Base-by-base conservation (phyloP, 257 asterid genomes). In the Salvia hispanica region DNA sequence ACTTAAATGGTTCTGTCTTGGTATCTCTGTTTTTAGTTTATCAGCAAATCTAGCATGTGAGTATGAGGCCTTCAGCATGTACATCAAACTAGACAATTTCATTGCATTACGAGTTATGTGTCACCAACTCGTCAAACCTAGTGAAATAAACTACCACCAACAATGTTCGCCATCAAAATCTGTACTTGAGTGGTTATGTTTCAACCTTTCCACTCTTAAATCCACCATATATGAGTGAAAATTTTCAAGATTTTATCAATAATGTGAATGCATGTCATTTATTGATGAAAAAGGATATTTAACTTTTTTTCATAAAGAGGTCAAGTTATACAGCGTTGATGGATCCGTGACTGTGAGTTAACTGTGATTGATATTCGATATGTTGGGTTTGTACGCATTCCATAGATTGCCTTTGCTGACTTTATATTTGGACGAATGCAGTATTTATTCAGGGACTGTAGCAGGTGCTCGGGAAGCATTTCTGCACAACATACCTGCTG, bases 391-490 rank as follows among this genome's bases (percentile, higher is more conserved):
- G 45, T 43, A 54, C 14, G 46, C n/a, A 33, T 58, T 66, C 13
- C 25, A 6, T 37, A 45, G 52, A 7, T 7, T 61, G 57, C 64
- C 15, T 58, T 28, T 12, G 50, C 56, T 66, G 64, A 64, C 68
- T 75, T 63, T 62, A 40, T 73, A 47, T 72, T 73, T 63, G 65
- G 58, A 54, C 76, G 18, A 55, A 55, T 75, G 79, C 85, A 88
- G 96, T 59, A 73, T 85, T 43, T 91, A 91, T 82, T 91, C 97
- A 9, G 97, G 95, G 66, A 88, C 96, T 5, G 97, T 91, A 39
- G 97, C 86, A 25, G 97, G 97, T 53, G 97, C 97, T 39, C 88
- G 97, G 4, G 97, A 91, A 79, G 96, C 95, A 55, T 91, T 88
- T 77, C 79, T 91, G 62, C 70, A 79, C 73, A 87, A 77, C 55